Base-by-base conservation (phyloP, 305 asterid genomes). In the Solanum hybrid region DNA sequence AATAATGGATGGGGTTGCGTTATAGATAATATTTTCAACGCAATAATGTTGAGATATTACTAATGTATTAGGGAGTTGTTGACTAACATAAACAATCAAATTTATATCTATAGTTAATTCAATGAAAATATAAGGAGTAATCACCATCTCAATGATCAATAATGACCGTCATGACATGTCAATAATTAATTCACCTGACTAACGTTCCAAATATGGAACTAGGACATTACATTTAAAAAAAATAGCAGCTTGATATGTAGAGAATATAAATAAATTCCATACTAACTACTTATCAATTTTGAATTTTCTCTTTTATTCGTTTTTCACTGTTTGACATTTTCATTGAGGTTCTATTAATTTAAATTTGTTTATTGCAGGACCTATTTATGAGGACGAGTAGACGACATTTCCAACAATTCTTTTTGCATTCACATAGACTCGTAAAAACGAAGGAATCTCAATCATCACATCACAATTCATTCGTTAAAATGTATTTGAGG, bases 41-140 rank as follows among this genome's bases (percentile, higher is more conserved):
- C 71, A 26, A 42, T 82, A 82, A 82, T 64, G 87, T 42, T 82
- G 7, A 82, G 26, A 42, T 26, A 42, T 26, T 27, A 42, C 35
- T 82, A 80, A 42, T 42, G 2, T 27, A 82, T 82, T 82, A 17
- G 26, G 26, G 86, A 82, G 72, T 82, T 42, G 87, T 82, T 82
- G 38, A 27, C 27, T 27, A 27, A 27, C 37, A 82, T 42, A 42
- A 82, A 42, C 17, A 42, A 27, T 42, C 72, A 42, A 82, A 80
- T 26, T 24, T 12, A 27, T 7, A 5, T 22, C 26, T n/a, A 24
- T 73, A 13, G 69, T 26, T 40, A 80, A 26, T 38, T 36, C 12
- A 38, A 38, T 80, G 13, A 38, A 24, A 38, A 40, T 13, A 38
- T 14, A 79, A 19, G 29, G 17, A 35, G 45, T 78, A 35, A 35